Evolutionary conservation across 1,284 basidiomycete species (phyloP), one percentile per base, ranked within the genome.

Genomic region (Coniferiporia sulphurascens): DNA sequence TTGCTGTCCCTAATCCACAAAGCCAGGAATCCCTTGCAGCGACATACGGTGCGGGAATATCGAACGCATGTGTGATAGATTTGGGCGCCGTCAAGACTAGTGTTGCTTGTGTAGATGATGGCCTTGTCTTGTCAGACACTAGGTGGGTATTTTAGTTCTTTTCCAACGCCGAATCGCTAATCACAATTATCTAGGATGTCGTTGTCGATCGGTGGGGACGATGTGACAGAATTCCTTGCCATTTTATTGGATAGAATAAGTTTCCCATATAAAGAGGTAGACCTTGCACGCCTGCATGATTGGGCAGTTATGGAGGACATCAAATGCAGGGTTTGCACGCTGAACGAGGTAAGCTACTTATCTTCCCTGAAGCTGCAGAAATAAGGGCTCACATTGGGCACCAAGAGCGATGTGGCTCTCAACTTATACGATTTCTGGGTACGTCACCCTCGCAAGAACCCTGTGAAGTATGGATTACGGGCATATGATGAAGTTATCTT

Each of bases 401-500:
- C 15, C 21, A 64, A 95, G 91, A 84, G 83, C 49, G 89, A 95
- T 61, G 92, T 96, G 4, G 93, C 89, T 7, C 77, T 93, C 56
- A 95, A 93, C 64, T 71, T 92, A 21, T 95, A 93, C 74, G 94
- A 97, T 70, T 95, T 98, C 66, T 82, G 88, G 36, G 89, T 95
- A 10, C 81, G 95, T 22, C 76, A 84, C 58, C 91, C 95, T 1
- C 83, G 84, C 32, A 80, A 85, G 61, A 76, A 86, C 15, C 90
- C 94, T 2, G 82, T 89, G 68, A 98, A 98, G 72, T 99, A 95
- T 71, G 86, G 86, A 22, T 77, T 98, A 58, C 85, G 94, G 34
- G 89, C 91, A 4, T 99, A 98, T 70, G 97, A 99, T 70, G 97
- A 99, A 75, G 88, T 93, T 58, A 95, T 98, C 60, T 77, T 99